Conservation (phyloP, 352 stramenopile genomes). For the Phytophthora lateralis region DNA sequence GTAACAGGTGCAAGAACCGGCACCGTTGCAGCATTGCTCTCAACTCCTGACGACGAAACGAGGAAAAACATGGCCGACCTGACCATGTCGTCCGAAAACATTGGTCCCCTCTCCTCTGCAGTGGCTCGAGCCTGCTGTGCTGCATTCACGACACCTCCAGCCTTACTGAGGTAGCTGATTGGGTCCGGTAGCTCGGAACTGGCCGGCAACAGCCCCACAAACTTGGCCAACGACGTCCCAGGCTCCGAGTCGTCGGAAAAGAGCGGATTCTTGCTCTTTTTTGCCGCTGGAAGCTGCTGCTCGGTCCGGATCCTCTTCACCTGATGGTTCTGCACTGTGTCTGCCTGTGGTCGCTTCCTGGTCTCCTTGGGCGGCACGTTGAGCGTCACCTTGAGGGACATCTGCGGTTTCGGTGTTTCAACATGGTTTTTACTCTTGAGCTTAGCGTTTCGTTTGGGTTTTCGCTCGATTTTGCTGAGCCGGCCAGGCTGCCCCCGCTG, state of each 20-base stretch:
- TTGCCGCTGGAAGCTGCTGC: not conserved
- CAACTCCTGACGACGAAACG: conserved; percentile 53
- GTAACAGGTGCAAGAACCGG: not conserved
- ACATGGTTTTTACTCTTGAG: conserved; percentile 7
- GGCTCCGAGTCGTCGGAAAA: conserved; percentile 60
- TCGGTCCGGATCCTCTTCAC: conserved; percentile 6
- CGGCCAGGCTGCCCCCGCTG: conserved; percentile 48
- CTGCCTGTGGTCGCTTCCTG: conserved; percentile 10
- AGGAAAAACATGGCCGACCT: conserved; percentile 70
- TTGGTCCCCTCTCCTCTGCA: not conserved
- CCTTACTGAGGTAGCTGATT: conserved; percentile 62
- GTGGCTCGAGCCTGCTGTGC: not conserved
- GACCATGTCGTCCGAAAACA: conserved; percentile 71
- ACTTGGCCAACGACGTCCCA: conserved; percentile 45
- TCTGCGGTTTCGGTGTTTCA: conserved; percentile 7
- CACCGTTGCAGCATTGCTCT: conserved; percentile 15
- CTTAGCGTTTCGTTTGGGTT: conserved; percentile 39
- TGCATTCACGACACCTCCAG: conserved; percentile 9
- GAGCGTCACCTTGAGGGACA: conserved; percentile 57
- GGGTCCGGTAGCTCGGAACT: conserved; percentile 69
- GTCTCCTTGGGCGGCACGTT: conserved; percentile 23
- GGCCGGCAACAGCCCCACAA: conserved; percentile 47
- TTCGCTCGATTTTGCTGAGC: conserved; percentile 66
- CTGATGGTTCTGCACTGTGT: not conserved
- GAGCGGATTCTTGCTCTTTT: conserved; percentile 48